These are phyloP conservation scores for Neolentinus lepideus DNA, from an alignment of 1,284 basidiomycete genomes.

Conservation along the genomic window DNA sequence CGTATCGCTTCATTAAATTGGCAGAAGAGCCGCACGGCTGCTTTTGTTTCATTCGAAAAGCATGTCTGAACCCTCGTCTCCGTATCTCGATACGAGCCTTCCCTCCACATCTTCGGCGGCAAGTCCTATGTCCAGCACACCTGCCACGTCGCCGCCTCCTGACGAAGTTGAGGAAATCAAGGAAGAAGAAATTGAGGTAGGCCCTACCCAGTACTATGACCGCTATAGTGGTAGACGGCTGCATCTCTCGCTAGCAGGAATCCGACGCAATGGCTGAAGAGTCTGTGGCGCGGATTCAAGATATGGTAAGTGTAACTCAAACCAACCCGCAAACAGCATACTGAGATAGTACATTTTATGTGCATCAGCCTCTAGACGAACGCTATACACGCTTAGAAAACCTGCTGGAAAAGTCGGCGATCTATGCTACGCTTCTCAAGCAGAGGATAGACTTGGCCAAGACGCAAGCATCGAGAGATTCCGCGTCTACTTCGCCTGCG, in stretches of 20 bases:
- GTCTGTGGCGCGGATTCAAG: not conserved
- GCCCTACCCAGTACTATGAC: not conserved
- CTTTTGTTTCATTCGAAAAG: too few relatives aligned
- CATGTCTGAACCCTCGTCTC: not conserved
- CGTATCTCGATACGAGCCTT: not conserved
- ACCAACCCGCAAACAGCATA: not conserved
- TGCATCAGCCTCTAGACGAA: constrained; percentile 22
- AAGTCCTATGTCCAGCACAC: constrained; percentile 6
- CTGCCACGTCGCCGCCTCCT: constrained; percentile 8
- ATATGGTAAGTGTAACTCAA: not conserved
- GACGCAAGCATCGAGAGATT: constrained; percentile 7
- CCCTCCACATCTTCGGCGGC: not conserved
- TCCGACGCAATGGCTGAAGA: not conserved
- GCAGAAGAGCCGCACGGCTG: too few relatives aligned
- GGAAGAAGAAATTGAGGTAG: not conserved
- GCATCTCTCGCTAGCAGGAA: not conserved
- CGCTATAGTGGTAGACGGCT: not conserved
- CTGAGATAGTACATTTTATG: constrained; percentile 25
- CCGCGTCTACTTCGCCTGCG: not conserved
- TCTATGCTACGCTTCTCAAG: constrained; percentile 54
- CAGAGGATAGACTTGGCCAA: constrained; percentile 47
- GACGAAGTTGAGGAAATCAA: not conserved
- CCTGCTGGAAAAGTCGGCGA: constrained; percentile 56
- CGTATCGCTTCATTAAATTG: too few relatives aligned
- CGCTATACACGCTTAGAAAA: constrained; percentile 45